These are phyloP conservation scores for Rhizopogon rudus DNA, from an alignment of 768 basidiomycete species.

Conservation along the genomic window DNA sequence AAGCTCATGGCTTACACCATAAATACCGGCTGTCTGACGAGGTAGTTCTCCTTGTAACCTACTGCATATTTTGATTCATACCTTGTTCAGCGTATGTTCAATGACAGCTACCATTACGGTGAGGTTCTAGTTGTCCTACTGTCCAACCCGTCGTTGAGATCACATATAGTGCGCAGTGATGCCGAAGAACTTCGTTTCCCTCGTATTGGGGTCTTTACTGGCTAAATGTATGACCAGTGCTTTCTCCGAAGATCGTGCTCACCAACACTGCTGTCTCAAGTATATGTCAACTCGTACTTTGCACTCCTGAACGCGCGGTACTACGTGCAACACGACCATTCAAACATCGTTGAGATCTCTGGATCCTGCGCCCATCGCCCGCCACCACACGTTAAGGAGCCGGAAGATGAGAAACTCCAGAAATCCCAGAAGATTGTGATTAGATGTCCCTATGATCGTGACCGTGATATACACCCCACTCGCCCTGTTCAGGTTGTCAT, in stretches of 20 bases:
- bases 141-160: neutral
- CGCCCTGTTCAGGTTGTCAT: neutral
- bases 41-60: neutral
- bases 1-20: neutral
- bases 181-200: neutral
- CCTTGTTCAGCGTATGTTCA: neutral
- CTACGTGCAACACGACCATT: neutral
- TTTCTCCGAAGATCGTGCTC: neutral
- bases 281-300: slow-evolving; percentile 2
- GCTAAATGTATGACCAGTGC: neutral
- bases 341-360: neutral
- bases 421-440: neutral
- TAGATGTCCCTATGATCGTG: neutral
- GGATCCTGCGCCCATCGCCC: neutral
- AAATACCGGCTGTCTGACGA: neutral
- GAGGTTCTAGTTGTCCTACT: neutral
- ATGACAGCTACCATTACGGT: neutral
- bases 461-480: neutral
- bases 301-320: neutral
- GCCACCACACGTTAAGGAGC: no score
- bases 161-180: neutral
- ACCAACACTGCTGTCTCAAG: neutral
- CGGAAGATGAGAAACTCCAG: neutral
- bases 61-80: neutral
- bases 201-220: neutral